phyloP scores from a whole-genome alignment of 2,329 filamentous ascomycete genomes.

The Alternaria novae-zelandiae region DNA sequence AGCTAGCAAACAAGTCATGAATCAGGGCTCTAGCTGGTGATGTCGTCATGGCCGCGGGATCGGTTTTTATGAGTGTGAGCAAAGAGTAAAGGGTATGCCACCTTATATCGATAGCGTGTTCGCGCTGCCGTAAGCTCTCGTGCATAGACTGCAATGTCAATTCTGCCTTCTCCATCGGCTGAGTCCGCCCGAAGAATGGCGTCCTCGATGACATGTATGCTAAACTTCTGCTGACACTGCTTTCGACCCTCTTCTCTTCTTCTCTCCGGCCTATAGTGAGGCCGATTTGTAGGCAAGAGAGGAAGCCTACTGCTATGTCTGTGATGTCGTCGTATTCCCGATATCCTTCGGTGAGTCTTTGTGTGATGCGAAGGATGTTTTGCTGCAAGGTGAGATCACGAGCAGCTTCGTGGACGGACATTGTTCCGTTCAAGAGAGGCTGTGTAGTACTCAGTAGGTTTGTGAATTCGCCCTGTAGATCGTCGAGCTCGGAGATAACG shows the following conservation, averaged over 20 bases:
- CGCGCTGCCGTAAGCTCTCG: conserved; percentile 22
- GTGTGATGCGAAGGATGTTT: conserved; percentile 72
- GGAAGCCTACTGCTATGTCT: conserved; percentile 75
- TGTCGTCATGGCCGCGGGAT: conserved; percentile 20
- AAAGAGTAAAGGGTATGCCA: conserved; percentile 46
- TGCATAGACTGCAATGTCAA: conserved; percentile 25
- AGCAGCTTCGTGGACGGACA: conserved; percentile 33
- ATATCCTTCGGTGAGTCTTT: conserved; percentile 72
- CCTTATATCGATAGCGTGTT: conserved; percentile 38
- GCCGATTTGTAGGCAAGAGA: conserved; percentile 79
- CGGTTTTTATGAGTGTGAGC: conserved; percentile 31
- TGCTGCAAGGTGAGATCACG: conserved; percentile 51
- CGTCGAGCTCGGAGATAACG: conserved; percentile 67
- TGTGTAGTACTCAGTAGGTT: conserved; percentile 64
- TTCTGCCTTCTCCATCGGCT: conserved; percentile 20
- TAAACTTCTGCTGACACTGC: conserved; percentile 24
- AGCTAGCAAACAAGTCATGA: conserved; percentile 70
- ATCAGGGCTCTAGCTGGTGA: conserved; percentile 53
- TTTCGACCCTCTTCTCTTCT: conserved; percentile 20
- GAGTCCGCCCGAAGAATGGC: conserved; percentile 40
- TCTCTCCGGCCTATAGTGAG: conserved; percentile 61
- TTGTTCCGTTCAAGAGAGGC: conserved; percentile 32
- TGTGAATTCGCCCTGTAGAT: conserved; percentile 82
- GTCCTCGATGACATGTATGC: conserved; percentile 36
- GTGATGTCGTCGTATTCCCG: conserved; percentile 86